These are phyloP conservation scores for Tolypocladium tropicale DNA, from an alignment of 2,329 filamentous ascomycete genomes.

Conservation along the genomic window DNA sequence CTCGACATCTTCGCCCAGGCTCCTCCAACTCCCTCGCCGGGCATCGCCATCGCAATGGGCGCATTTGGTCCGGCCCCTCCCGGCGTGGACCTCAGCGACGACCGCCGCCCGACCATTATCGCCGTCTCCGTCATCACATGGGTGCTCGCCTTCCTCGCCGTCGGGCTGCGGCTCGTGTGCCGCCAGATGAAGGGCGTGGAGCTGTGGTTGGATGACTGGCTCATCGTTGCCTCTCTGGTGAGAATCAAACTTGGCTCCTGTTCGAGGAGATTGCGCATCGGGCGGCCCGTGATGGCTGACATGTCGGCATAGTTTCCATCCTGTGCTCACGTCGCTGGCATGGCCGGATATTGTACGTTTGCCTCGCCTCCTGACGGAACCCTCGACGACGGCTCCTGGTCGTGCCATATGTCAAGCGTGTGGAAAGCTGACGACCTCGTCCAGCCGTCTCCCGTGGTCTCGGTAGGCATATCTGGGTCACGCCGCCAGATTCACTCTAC, in stretches of 20 bases:
- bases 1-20: background rate
- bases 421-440: background rate
- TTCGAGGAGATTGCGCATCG: background rate
- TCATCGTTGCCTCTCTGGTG: slow-evolving; percentile 13
- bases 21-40: background rate
- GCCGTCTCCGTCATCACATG: slow-evolving; percentile 7
- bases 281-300: background rate
- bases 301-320: slow-evolving; percentile 2
- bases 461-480: slow-evolving; percentile 13
- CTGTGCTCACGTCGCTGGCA: slow-evolving; percentile 6
- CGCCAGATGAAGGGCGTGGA: slow-evolving; percentile 8
- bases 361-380: background rate
- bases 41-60: background rate
- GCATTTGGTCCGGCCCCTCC: slow-evolving; percentile 3
- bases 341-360: slow-evolving; percentile 9
- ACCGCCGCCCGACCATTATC: slow-evolving; percentile 8
- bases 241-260: background rate
- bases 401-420: background rate
- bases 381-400: background rate
- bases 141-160: slow-evolving; percentile 6
- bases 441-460: slow-evolving; percentile 11
- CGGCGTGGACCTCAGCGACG: slow-evolving; percentile 11
- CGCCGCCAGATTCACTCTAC: slow-evolving; percentile 7
- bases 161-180: slow-evolving; percentile 9
- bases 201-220: slow-evolving; percentile 15